A percentile compares a stretch with the other conserved stretches of the same genome.
Conservation (phyloP, 108 stramenopile species). For the Parietichytrium sp. region DNA sequence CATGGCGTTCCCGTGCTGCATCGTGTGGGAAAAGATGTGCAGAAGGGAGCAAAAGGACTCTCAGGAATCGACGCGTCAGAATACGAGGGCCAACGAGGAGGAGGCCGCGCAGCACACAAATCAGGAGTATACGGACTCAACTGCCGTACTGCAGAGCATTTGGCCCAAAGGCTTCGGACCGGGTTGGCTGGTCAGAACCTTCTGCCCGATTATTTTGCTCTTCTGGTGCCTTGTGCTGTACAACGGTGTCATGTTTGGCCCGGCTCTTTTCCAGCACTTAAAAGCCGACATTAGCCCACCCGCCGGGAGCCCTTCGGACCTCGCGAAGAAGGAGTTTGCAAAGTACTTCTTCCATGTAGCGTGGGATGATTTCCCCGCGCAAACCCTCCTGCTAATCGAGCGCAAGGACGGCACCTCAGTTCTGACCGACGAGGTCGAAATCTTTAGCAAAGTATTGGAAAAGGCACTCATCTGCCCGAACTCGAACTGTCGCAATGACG, state of each 20-base stretch:
- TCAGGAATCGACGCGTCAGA: too few relatives aligned
- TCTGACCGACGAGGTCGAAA: neutral
- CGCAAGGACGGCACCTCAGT: neutral
- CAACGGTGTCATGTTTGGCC: neutral
- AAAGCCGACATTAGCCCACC: neutral
- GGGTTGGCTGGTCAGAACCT: slow-evolving; percentile 15
- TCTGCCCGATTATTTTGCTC: neutral
- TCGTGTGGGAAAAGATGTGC: too few relatives aligned
- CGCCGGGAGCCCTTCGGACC: neutral
- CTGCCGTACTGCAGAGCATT: neutral
- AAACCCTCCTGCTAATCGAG: slow-evolving; percentile 1
- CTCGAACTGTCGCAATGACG: neutral
- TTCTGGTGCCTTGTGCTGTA: slow-evolving; percentile 1
- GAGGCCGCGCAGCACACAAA: neutral
- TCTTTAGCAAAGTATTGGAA: neutral
- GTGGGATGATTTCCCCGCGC: neutral
- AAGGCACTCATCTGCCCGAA: neutral
- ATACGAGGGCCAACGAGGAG: too few relatives aligned
- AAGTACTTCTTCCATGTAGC: slow-evolving; percentile 12
- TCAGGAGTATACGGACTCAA: neutral
- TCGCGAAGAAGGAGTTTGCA: neutral
- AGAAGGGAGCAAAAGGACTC: neutral
- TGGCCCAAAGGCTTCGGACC: slow-evolving; percentile 34
- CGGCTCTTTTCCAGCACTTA: neutral
- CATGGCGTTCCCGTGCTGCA: neutral